Conservation (phyloP, 495 filamentous ascomycete genomes). For the Xylaria nigripes region DNA sequence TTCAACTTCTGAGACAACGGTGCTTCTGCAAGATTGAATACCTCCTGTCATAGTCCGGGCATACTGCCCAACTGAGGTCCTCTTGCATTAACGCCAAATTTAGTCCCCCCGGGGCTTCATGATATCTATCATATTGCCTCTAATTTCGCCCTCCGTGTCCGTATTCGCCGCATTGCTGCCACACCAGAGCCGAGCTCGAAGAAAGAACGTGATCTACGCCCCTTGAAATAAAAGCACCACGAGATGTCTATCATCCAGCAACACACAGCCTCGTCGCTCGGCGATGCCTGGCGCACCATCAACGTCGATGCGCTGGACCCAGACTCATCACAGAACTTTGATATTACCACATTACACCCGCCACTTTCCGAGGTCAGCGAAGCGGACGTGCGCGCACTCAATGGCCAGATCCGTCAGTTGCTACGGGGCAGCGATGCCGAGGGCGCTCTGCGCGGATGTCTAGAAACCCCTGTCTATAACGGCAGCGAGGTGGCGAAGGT, state of each 20-base stretch:
- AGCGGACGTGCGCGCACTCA: conserved; percentile 62
- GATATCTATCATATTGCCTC: not conserved
- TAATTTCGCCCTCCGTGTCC: not conserved
- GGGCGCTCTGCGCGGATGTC: conserved; percentile 67
- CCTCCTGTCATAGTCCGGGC: not conserved
- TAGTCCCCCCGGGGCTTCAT: not conserved
- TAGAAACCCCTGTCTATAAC: conserved; percentile 57
- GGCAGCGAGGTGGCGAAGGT: conserved; percentile 67
- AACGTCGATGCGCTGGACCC: conserved; percentile 84
- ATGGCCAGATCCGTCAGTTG: conserved; percentile 73
- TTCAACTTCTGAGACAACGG: not conserved
- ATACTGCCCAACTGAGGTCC: not conserved
- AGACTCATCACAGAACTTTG: conserved; percentile 83
- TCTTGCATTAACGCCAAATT: not conserved
- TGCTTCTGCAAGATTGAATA: not conserved
- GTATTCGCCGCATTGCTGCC: not conserved
- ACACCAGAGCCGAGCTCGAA: not conserved
- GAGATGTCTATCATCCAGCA: conserved; percentile 52
- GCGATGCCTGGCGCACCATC: conserved; percentile 78
- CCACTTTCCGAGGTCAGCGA: conserved; percentile 58
- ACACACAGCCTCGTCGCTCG: conserved; percentile 40
- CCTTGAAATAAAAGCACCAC: conserved; percentile 3
- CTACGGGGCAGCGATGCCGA: conserved; percentile 77
- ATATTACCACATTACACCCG: conserved; percentile 68
- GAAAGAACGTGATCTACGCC: not conserved